These are phyloP conservation scores for Vitis cinerea DNA, from an alignment of 164 flowering plant genomes.

Conservation along the genomic window DNA sequence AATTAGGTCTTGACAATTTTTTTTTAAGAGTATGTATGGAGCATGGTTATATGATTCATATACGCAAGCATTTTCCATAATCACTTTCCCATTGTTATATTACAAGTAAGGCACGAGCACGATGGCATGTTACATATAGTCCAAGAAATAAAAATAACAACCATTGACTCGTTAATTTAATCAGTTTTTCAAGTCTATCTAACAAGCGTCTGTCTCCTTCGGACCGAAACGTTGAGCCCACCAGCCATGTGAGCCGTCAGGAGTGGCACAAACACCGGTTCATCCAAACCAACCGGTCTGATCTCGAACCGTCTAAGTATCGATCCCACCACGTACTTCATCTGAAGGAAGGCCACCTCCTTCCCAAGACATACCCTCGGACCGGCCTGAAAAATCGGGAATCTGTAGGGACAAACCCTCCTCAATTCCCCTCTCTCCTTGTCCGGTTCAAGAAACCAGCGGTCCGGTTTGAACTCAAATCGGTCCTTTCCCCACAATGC, in stretches of 20 bases:
- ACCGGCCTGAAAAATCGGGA: constrained; percentile 48
- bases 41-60: no score
- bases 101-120: background rate
- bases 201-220: constrained; percentile 12
- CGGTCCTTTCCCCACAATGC: constrained; percentile 52
- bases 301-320: constrained; percentile 27
- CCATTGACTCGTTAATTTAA: constrained; percentile 12
- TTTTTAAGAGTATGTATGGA: no score
- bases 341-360: constrained; percentile 36
- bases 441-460: constrained; percentile 35
- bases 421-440: constrained; percentile 12
- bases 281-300: constrained; percentile 25
- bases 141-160: background rate
- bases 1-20: no score
- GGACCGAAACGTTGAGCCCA: constrained; percentile 44
- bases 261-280: constrained; percentile 47
- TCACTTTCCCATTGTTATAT: background rate
- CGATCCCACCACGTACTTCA: constrained; percentile 37
- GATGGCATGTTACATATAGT: background rate
- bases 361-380: constrained; percentile 44
- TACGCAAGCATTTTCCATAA: background rate
- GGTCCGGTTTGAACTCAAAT: constrained; percentile 37
- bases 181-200: background rate
- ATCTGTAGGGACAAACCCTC: constrained; percentile 32
- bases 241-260: constrained; percentile 72